Conservation (phyloP, 225 moss, liverwort and hornwort species). For the Pleurozium schreberi region DNA sequence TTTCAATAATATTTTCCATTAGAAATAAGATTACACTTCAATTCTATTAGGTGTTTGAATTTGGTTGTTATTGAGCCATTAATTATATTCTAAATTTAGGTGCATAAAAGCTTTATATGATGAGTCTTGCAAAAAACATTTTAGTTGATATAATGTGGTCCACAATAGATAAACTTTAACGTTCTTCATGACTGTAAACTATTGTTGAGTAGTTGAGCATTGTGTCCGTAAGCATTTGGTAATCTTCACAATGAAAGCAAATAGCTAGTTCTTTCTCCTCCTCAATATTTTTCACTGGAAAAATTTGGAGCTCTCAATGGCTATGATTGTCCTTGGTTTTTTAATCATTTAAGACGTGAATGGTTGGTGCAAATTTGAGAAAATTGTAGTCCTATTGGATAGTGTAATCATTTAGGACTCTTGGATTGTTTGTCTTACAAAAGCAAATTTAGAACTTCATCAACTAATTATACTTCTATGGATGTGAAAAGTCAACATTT, state of each 20-base stretch:
- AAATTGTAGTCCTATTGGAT: background rate
- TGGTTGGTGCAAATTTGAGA: background rate
- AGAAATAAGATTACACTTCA: no score
- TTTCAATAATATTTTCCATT: no score
- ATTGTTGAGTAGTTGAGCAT: background rate
- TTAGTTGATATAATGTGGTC: background rate
- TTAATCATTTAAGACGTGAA: background rate
- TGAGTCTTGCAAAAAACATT: background rate
- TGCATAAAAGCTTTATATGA: background rate
- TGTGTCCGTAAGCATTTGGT: background rate
- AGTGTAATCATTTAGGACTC: no score
- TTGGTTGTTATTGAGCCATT: background rate
- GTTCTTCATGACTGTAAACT: no score
- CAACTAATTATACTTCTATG: no score
- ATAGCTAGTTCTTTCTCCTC: background rate
- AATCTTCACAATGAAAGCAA: background rate
- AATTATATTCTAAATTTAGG: no score
- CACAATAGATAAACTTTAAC: background rate
- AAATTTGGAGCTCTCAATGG: no score
- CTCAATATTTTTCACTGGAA: no score
- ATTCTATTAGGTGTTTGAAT: no score
- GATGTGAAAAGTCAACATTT: no score
- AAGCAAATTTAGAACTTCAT: no score
- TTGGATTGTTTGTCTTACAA: no score
- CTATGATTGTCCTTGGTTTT: background rate